Evolutionary conservation across 306 rosid genomes (phyloP), one percentile per base, ranked within the genome.

Genomic region (Rosa persica): DNA sequence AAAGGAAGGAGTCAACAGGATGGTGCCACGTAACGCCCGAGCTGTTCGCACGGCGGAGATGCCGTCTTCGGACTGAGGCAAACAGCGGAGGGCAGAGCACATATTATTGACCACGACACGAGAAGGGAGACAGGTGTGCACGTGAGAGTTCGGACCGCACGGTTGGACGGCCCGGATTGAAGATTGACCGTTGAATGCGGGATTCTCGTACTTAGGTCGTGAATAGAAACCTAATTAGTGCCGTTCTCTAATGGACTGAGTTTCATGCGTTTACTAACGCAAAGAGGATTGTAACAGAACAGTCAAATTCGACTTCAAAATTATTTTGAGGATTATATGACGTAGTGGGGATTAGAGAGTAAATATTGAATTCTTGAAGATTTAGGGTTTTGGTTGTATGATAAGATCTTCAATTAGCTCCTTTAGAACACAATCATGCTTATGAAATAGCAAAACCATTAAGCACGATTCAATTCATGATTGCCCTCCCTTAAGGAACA

Each of bases 41-140:
- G 27, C 5, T 36, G 34, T 19, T 43, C 19, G 7, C 10, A 15
- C 23, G 62, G 61, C 60, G 62, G 25, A n/a, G 81, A 78, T 72
- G 17, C 6, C 25, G 47, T 62, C 8, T 13, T 15, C 30, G 9
- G 52, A 55, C 49, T 10, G 70, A 34, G 15, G 66, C 11, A 57
- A 74, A 74, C 12, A 19, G 76, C 36, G 0, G 16, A 52, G 49
- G 51, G 44, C 1, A 42, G 44, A 34, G 46, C 61, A 10, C 39
- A 51, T 43, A 34, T 30, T 42, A 58, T 58, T 27, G 20, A 68
- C 62, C 48, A 19, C 3, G 16, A 12, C 36, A 17, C 60, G 82
- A 78, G 77, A 79, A 15, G 17, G 2, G 25, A 13, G 81, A 71
- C 83, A 79, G 83, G 67, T 36, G 58, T 38, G 67, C 81, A 83